Base-by-base conservation (phyloP, 2,329 filamentous ascomycete species). In the Lecanoromycetidae sp. region DNA sequence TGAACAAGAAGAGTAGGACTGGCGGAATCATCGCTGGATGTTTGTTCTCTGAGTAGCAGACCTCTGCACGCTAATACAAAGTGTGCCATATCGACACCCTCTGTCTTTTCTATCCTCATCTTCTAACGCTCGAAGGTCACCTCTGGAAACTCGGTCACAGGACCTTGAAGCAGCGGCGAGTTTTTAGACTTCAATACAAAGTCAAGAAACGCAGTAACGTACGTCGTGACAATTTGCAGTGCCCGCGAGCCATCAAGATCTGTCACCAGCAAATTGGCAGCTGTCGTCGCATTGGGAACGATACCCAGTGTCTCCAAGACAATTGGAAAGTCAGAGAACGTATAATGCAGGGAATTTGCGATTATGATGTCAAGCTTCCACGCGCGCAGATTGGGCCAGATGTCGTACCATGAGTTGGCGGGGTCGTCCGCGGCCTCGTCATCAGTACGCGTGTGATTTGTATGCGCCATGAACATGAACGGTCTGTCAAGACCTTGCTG, bases 201-300 rank as follows among this genome's bases (percentile, higher is more conserved):
- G 15, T 41, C 44, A n/a, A 47, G 12, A 22, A 47, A 47, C 19
- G 36, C 44, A 34, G 29, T 41, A 26, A 39, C 36, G n/a, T 47
- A 47, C n/a, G 44, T 41, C 44, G 36, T 41, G 27, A 47, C 44
- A 17, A 47, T 47, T 22, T 47, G 9, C 19, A 47, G 19, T 35
- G 44, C 44, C 20, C 44, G 13, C 22, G 27, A 20, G 26, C 44
- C 44, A 41, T 47, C 13, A 9, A 47, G 36, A 33, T 33, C 30
- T 9, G 35, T 41, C 13, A 47, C 19, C 0, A 7, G 29, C 29
- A 41, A 23, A 20, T 47, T 41, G 10, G 0, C 10, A 12, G 26
- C 44, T 20, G 13, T 10, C 15, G 44, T 40, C 36, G 29, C 26
- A 20, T 41, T 41, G 12, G 27, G 26, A 25, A 33, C 26, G 17